Conservation (phyloP, 1,284 basidiomycete species). For the Ceratobasidium sp. region DNA sequence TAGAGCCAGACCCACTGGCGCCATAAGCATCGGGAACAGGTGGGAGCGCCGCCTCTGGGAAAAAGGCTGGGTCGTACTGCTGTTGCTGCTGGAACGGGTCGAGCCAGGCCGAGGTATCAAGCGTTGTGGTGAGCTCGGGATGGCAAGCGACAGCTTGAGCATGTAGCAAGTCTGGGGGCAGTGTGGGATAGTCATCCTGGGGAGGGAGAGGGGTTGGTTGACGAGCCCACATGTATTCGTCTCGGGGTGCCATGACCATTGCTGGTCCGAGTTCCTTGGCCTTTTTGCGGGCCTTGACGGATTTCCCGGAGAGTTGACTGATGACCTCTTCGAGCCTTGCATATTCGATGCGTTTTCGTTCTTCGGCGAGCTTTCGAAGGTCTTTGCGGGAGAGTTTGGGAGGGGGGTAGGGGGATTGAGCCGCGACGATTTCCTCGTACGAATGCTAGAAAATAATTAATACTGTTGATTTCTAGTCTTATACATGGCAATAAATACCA, state of each 20-base stretch:
- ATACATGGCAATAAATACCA: not conserved
- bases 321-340: not conserved
- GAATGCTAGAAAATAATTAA: not conserved
- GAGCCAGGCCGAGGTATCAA: slow-evolving; percentile 22
- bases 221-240: not conserved
- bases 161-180: not conserved
- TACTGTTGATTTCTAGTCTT: not conserved
- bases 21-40: not conserved
- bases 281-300: not conserved
- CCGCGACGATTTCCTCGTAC: slow-evolving; percentile 17
- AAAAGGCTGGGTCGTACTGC: not conserved
- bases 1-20: not conserved
- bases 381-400: slow-evolving; percentile 27
- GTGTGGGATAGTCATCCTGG: not conserved
- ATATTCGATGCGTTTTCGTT: not conserved
- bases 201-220: not conserved
- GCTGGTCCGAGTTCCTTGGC: slow-evolving; percentile 2
- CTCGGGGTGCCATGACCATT: not conserved
- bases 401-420: not conserved
- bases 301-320: not conserved
- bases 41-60: slow-evolving; percentile 15
- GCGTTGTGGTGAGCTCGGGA: not conserved
- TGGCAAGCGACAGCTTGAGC: not conserved
- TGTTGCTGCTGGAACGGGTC: not conserved
- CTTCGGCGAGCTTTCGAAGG: not conserved